Base-by-base conservation (phyloP, 495 filamentous ascomycete species). In the Astrothelium macrocarpum region DNA sequence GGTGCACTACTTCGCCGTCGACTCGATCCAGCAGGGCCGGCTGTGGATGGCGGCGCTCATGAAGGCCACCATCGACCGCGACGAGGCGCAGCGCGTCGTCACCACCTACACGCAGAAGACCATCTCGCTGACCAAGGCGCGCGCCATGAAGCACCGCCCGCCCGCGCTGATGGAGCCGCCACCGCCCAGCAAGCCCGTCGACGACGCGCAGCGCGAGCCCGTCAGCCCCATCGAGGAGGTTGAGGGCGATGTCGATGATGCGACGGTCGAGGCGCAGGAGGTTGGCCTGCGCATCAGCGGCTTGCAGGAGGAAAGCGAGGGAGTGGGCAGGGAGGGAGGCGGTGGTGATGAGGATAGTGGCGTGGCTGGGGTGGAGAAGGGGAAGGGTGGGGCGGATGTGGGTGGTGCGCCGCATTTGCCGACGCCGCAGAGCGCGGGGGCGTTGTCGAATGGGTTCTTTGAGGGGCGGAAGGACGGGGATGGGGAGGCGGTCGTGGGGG, bases 11-110 rank as follows among this genome's bases (percentile, higher is more conserved):
- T 97, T 99, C 74, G 95, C 95, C 18, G 92, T 96, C 43, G 90
- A 93, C 59, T 96, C 87, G 64, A 78, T 95, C 42, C 83, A 89
- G 62, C 85, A 94, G 67, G 95, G 94, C 18, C 85, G 95, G 20
- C 76, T 91, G 45, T 99, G 95, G 95, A 99, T 99, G 95, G 95
- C 90, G 2, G 95, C 95, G 12, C 78, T 99, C 64, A 95, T 97
- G 90, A 99, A 97, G 76, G 95, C 95, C 2, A 99, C 95, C 4
- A 99, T 99, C 67, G 95, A 97, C 67, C 87, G 92, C 63, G 94
- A 99, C 69, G 85, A 93, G 67, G 80, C 83, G 9, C 80, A 86
- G 64, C 80, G 84, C 0, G 85, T 95, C 61, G 89, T 87, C 36
- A 91, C 87, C 0, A 94, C 91, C n/a, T 97, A 96, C 77, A 90